Evolutionary conservation across 2,329 filamentous ascomycete genomes (phyloP), one percentile per base, ranked within the genome.

Genomic region (Penicillium sp.): DNA sequence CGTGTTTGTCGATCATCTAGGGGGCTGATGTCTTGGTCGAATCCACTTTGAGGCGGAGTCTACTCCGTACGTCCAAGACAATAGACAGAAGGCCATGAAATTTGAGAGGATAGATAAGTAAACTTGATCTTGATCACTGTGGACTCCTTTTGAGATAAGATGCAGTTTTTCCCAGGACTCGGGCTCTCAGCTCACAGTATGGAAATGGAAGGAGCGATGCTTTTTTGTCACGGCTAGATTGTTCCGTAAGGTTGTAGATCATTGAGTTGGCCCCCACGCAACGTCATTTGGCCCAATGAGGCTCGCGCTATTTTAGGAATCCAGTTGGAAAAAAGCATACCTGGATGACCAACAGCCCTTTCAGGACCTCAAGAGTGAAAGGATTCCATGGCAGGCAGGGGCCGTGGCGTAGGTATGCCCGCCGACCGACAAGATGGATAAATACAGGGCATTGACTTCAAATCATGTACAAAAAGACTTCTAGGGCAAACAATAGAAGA

Each of bases 1-100:
- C 33, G 37, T 57, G 37, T 7, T 53, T 44, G 50, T 28, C 60
- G 44, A 63, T 61, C 58, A 58, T 28, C 24, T 28, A 47, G 24
- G 24, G 22, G 44, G 44, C 26, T 38, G 38, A 33, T 12, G 50
- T 10, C 50, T 55, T 44, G n/a, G 38, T 19, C 4, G 24, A 33
- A 33, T 35, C 17, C 24, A 44, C 37, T 47, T 56, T 56, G 54
- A 19, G 53, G 53, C 53, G 53, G 38, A 56, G 53, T 28, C 28
- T 42, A 10, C 8, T 9, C n/a, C n/a, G n/a, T n/a, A n/a, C n/a
- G n/a, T n/a, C 38, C n/a, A 19, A 19, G n/a, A 22, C 17, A 42
- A 42, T 8, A 10, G 8, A 42, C 17, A 1, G 8, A 37, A 15
- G 10, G 2, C 35, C 35, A 37, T 37, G 35, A 13, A 13, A 15